Evolutionary conservation across 2,329 filamentous ascomycete genomes (phyloP), one percentile per base, ranked within the genome.

Genomic region (Aotearoamyces nothofagi): DNA sequence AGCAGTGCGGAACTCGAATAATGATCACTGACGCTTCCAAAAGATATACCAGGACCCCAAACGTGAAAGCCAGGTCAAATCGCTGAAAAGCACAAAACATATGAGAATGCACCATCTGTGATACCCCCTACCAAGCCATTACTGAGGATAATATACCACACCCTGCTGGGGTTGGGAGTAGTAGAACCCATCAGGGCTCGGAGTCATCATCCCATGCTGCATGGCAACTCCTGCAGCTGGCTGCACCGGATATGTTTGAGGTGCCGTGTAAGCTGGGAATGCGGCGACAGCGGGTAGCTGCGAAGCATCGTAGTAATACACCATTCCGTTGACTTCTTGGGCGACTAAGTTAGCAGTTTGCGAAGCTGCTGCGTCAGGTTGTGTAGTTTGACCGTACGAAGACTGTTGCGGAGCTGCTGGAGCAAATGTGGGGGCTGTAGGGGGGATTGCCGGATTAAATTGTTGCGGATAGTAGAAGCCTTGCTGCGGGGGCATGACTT

Each of bases 251-350:
- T 74, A 81, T 31, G 60, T 49, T 33, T 61, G 65, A 22, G 61
- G 50, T 5, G 60, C 46, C 31, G 61, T 57, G 38, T 67, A 69
- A 26, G 50, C 49, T 17, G 56, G 43, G 32, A 57, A 56, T 23
- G 43, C 43, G 16, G 50, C 44, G 12, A 51, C 43, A 16, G 46
- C 41, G 15, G 69, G 59, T 26, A 86, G 58, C 46, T 84, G 77
- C n/a, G 74, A 66, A 5, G 81, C 66, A 46, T 92, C 80, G 44
- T 84, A 86, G 50, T 93, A 98, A 53, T 92, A 96, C 1, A 93
- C 84, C 68, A 92, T 96, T 36, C 90, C 90, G 42, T 93, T 92
- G 38, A 77, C 75, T 57, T 96, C 87, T 51, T 94, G 86, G 0
- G 83, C 82, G 26, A 78, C 67, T 23, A 72, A 51, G 38, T 60